Percentiles rank a stretch among this genome's conserved stretches.
phyloP scores from a whole-genome alignment of 805 yeast species.

The Ogataea corticis region DNA sequence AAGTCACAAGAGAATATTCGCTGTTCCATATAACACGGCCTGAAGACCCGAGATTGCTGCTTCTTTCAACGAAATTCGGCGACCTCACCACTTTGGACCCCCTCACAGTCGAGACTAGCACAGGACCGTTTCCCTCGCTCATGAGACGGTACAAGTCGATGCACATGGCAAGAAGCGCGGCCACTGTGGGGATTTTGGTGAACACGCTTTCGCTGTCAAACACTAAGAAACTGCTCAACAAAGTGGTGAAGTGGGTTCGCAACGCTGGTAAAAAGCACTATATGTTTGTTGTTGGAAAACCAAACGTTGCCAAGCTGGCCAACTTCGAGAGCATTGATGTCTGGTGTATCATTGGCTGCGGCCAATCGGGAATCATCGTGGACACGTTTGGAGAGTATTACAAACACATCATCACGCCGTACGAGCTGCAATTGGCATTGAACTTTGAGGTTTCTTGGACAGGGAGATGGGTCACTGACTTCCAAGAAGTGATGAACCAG shows the following conservation, averaged over 20 bases:
- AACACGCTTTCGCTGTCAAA: constrained; percentile 84
- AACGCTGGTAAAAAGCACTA: constrained; percentile 88
- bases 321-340: constrained; percentile 92
- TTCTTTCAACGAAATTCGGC: constrained; percentile 68
- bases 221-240: constrained; percentile 65
- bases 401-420: constrained; percentile 92
- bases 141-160: constrained; percentile 82
- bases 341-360: constrained; percentile 95
- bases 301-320: constrained; percentile 95
- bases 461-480: constrained; percentile 89
- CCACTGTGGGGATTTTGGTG: constrained; percentile 87
- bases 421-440: constrained; percentile 81
- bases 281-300: constrained; percentile 95
- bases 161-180: constrained; percentile 88
- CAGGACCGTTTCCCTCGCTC: constrained; percentile 75
- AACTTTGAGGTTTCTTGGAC: constrained; percentile 81
- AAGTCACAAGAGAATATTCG: constrained; percentile 45
- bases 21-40: constrained; percentile 75
- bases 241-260: constrained; percentile 59
- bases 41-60: constrained; percentile 74
- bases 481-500: constrained; percentile 50
- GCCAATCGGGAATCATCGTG: constrained; percentile 86
- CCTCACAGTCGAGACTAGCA: constrained; percentile 27
- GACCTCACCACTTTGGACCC: constrained; percentile 55
- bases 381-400: constrained; percentile 79